Evolutionary conservation across 192 early-diverging fungal species (phyloP), one percentile per base, ranked within the genome.

Genomic region (Coemansia sp.): DNA sequence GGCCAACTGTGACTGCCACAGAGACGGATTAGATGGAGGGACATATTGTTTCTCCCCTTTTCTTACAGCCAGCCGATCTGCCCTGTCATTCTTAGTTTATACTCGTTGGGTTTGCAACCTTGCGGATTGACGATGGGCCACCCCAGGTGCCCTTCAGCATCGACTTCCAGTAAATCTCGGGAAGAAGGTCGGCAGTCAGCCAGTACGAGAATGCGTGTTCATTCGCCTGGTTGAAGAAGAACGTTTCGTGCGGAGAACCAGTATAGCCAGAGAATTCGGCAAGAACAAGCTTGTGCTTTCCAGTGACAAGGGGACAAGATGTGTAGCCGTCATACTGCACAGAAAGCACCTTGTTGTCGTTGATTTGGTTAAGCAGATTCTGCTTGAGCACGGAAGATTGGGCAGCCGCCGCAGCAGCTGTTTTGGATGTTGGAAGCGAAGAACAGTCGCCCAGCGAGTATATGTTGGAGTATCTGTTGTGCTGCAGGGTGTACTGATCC

Each of bases 391-490:
- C 89, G 37, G 72, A 85, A n/a, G 90, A 87, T 79, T 95, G 88
- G 42, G 85, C 87, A 19, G 93, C 87, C 58, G 91, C 92, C n/a
- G 93, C 92, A 22, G 93, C 92, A 10, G 93, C 93, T 6, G 93
- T 95, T 85, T 95, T 95, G 64, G 92, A 94, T 0, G 93, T 95
- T 13, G 93, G 93, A n/a, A 91, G 80, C 13, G 87, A 89, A 36
- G 90, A 91, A 67, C 90, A 88, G 77, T 95, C 93, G 63, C 93
- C 93, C 0, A 94, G 73, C n/a, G 92, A 72, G 69, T 88, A 95
- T 36, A 95, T 78, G 51, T 94, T 93, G 61, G 86, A 37, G 67
- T 88, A 95, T 66, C 87, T 90, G 72, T 72, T 85, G 77, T 95
- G 93, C 68, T 91, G 91, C 32, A 91, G 81, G 0, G 93, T 93